Evolutionary conservation across 1,139 yeast genomes (phyloP).

Genomic region (Diutina mesorugosa): DNA sequence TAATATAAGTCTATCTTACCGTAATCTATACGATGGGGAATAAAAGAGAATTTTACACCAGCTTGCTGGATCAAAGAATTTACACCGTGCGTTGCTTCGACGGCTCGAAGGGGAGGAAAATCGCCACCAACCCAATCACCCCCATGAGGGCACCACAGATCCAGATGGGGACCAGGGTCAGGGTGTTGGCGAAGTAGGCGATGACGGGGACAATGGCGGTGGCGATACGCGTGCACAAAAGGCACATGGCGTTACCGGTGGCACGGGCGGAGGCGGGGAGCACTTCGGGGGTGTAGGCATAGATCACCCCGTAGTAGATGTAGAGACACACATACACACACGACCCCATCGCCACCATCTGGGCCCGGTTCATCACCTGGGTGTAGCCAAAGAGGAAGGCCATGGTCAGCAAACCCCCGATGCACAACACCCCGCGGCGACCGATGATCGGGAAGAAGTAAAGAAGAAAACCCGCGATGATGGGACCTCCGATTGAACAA

Average conservation of each 20-base stretch:
- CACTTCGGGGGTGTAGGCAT: conserved; percentile 49
- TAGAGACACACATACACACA: conserved; percentile 37
- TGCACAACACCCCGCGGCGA: conserved; percentile 40
- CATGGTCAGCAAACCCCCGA: conserved; percentile 42
- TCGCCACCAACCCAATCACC: conserved; percentile 25
- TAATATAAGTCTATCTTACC: not conserved
- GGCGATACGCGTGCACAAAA: conserved; percentile 31
- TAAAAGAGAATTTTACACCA: not conserved
- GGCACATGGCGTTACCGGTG: conserved; percentile 42
- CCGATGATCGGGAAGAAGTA: conserved; percentile 32
- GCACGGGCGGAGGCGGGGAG: conserved; percentile 43
- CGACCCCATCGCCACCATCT: conserved; percentile 39
- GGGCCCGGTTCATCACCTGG: conserved; percentile 34
- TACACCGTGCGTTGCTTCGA: conserved; percentile 15
- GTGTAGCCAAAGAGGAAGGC: conserved; percentile 46
- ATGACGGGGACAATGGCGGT: conserved; percentile 41
- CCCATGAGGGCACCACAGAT: conserved; percentile 47
- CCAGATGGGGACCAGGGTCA: conserved; percentile 40
- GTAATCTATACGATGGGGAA: not conserved
- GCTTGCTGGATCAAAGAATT: not conserved
- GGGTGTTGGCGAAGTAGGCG: conserved; percentile 30
- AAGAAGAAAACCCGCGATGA: conserved; percentile 34
- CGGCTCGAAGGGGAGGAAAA: conserved; percentile 38
- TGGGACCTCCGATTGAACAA: conserved; percentile 43
- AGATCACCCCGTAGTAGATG: conserved; percentile 41